Evolutionary conservation across 2,329 filamentous ascomycete species (phyloP), one percentile per base, ranked within the genome.

Genomic region (Tolypocladium inflatum): DNA sequence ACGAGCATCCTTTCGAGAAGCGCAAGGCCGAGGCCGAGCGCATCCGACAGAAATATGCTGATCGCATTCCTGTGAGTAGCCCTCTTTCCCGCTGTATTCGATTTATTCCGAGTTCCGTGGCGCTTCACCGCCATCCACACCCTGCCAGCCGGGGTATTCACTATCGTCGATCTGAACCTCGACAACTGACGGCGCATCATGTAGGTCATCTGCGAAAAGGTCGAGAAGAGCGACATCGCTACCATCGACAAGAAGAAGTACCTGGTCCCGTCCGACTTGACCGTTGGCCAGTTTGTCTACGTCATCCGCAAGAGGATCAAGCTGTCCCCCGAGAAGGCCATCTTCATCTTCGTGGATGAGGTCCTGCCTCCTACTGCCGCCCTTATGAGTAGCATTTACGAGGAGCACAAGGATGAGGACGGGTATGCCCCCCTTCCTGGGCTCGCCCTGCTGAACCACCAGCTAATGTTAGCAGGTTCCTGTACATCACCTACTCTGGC

Each of bases 231-330:
- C 62, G 94, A 99, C 74, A 99, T 99, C 69, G 94, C 94, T 61
- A 97, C 94, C 66, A 99, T 99, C 83, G 94, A 99, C 80, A 99
- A 99, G 88, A 99, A 99, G 87, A 99, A 99, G 81, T 99, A 99
- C 73, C 85, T 99, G 54, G 94, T 99, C 35, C 94, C 94, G 17
- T 91, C 94, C 67, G 94, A 99, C 73, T 85, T 99, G 72, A 99
- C 94, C 63, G 94, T 99, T 63, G 94, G 94, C 69, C 94, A 99
- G 87, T 97, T 99, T 74, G 94, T 99, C 79, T 99, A 99, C 78
- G 94, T 99, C 64, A 99, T 99, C 78, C 91, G 94, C 75, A 99
- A 99, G 85, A 89, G 94, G 72, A 99, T 99, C 80, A 99, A 99
- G 90, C 85, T 99, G 66, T 96, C 91, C 57, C 94, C 94, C 38